Evolutionary conservation across 495 filamentous ascomycete genomes (phyloP), one percentile per base, ranked within the genome.

Genomic region (Staphylotrichum tortipilum): DNA sequence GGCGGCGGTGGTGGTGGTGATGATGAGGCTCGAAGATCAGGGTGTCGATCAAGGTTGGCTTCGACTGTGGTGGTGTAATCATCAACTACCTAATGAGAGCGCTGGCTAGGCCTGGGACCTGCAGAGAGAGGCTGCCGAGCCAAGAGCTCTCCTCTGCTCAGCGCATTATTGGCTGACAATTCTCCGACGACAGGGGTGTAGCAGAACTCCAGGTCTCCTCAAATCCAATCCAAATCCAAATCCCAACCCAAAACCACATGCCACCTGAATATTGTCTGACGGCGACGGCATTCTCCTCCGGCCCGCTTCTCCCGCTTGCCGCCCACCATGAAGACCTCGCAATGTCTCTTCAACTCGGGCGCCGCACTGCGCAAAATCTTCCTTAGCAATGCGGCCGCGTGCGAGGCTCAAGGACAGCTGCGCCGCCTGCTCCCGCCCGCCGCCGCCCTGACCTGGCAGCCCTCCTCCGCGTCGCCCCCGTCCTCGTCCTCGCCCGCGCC

Each of bases 331-430:
- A 58, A 40, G 35, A 52, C 30, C 40, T 56, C 68, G 15, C 53
- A 49, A 48, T 71, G 69, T 50, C 35, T 64, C 15, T 74, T 68
- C 63, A 70, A 57, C 52, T 57, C 68, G 51, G 63, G 64, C 39
- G 31, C 44, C 17, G 68, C 68, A 57, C 62, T 74, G 11, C 64
- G 65, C 15, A 56, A 59, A 36, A 60, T 72, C 6, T 70, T 74
- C 40, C 35, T 74, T 29, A 52, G 57, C 41, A 57, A 53, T 47
- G 52, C 55, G n/a, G 17, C 33, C 29, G 28, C 45, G 9, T 28
- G 30, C 1, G 51, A 53, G 7, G 36, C 18, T 6, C 37, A 37
- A 23, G 24, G 18, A 12, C 47, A 33, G 23, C 44, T 62, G n/a
- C 54, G 38, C 11, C 57, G 50, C 33, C 24, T 58, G 36, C 36